Evolutionary conservation across 1,139 yeast genomes (phyloP).

Genomic region (Geotrichum europaeum): DNA sequence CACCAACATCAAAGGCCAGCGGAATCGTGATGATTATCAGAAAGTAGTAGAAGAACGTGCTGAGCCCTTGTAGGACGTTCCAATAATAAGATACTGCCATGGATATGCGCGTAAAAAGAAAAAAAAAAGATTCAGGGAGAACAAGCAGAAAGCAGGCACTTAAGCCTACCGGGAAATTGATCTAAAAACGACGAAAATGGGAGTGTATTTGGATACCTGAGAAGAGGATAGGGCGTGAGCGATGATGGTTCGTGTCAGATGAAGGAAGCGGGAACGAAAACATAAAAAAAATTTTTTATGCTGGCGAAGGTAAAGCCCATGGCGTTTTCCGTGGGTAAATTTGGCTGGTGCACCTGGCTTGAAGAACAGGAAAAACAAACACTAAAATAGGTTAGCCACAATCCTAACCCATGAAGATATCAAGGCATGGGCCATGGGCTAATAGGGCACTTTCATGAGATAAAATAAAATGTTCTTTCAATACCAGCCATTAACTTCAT

Average conservation of each 20-base stretch:
- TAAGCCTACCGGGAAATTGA: neutral
- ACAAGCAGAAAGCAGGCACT: neutral
- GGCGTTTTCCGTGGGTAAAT: neutral
- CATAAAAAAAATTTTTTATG: neutral
- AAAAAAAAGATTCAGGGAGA: neutral
- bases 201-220: neutral
- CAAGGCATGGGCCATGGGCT: neutral
- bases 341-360: neutral
- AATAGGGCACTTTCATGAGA: neutral
- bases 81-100: neutral
- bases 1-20: conserved; percentile 95
- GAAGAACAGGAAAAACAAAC: neutral
- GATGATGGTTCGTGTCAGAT: neutral
- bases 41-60: conserved; percentile 39
- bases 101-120: neutral
- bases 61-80: conserved; percentile 23
- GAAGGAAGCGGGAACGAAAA: neutral
- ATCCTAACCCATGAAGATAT: neutral
- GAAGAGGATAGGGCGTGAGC: neutral
- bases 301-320: neutral
- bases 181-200: neutral
- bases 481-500: too few relatives aligned
- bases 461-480: neutral
- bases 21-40: conserved; percentile 81
- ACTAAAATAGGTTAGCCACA: neutral